Conservation (phyloP, 202 grass and related monocot genomes). For the Thinopyrum obtusiflorum region DNA sequence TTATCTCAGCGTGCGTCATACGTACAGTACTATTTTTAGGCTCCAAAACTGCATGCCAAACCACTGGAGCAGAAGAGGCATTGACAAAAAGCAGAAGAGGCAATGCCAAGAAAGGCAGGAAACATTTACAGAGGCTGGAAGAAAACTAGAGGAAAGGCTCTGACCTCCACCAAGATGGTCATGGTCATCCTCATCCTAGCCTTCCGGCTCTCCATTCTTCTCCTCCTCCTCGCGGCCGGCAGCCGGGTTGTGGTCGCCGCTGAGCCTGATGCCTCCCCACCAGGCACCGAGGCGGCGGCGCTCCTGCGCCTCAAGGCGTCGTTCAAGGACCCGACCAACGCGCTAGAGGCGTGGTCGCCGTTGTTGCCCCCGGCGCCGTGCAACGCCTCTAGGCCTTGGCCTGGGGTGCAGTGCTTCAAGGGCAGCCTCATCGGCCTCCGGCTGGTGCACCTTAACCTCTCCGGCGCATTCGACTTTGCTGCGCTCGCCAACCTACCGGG, state of each 20-base stretch:
- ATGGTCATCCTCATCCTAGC: conserved; percentile 41
- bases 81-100: conserved; percentile 32
- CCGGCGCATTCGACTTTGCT: conserved; percentile 39
- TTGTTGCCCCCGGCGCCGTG: conserved; percentile 36
- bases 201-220: conserved; percentile 35
- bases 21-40: conserved; percentile 37
- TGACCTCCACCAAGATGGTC: conserved; percentile 39
- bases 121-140: conserved; percentile 38
- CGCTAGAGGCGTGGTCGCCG: conserved; percentile 40
- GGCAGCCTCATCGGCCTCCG: conserved; percentile 43
- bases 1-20: neutral
- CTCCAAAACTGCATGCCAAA: conserved; percentile 24
- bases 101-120: conserved; percentile 34
- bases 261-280: neutral
- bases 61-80: conserved; percentile 38
- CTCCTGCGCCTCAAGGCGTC: conserved; percentile 50
- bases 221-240: neutral
- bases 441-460: conserved; percentile 41
- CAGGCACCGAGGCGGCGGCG: conserved; percentile 22
- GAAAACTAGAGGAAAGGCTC: conserved; percentile 46
- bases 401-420: conserved; percentile 44
- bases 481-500: conserved; percentile 36
- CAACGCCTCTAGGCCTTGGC: conserved; percentile 30
- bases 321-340: conserved; percentile 26
- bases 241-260: neutral